Evolutionary conservation across 2,329 filamentous ascomycete species (phyloP).

Genomic region (Verticillium klebahnii): DNA sequence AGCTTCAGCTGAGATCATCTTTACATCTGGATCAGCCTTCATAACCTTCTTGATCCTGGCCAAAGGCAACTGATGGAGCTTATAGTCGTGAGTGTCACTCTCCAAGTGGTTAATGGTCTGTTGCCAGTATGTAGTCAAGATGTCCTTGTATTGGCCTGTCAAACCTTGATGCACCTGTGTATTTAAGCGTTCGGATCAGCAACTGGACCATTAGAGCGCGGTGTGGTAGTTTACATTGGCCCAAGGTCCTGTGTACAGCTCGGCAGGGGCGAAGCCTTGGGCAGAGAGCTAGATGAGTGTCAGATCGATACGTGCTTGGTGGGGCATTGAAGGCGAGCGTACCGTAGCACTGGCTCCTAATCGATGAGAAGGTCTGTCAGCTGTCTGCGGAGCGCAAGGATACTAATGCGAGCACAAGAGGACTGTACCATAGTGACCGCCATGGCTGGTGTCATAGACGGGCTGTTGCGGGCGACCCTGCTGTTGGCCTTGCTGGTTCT

Average conservation of each 20-base stretch:
- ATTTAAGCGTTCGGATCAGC: not conserved
- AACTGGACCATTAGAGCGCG: not conserved
- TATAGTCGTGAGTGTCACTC: conserved; percentile 95
- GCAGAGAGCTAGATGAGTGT: conserved; percentile 62
- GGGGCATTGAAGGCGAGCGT: conserved; percentile 25
- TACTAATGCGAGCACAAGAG: conserved; percentile 15
- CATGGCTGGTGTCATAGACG: conserved; percentile 68
- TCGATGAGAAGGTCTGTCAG: conserved; percentile 13
- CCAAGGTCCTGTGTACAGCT: conserved; percentile 92
- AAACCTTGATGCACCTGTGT: conserved; percentile 88
- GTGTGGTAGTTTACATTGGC: conserved; percentile 65
- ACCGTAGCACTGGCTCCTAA: conserved; percentile 65
- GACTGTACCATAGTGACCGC: conserved; percentile 71
- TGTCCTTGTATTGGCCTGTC: conserved; percentile 89
- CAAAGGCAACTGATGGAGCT: conserved; percentile 91
- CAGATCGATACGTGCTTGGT: not conserved
- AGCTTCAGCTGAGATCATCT: conserved; percentile 99
- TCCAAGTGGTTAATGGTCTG: conserved; percentile 96
- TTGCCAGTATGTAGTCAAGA: conserved; percentile 98
- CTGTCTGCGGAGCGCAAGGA: conserved; percentile 11
- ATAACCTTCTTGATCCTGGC: conserved; percentile 99
- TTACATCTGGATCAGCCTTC: conserved; percentile 98
- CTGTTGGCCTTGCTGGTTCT: conserved; percentile 31
- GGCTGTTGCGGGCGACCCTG: conserved; percentile 56
- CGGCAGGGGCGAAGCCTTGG: conserved; percentile 84